phyloP scores from a whole-genome alignment of 768 basidiomycete genomes.

The Mycena sanguinolenta region DNA sequence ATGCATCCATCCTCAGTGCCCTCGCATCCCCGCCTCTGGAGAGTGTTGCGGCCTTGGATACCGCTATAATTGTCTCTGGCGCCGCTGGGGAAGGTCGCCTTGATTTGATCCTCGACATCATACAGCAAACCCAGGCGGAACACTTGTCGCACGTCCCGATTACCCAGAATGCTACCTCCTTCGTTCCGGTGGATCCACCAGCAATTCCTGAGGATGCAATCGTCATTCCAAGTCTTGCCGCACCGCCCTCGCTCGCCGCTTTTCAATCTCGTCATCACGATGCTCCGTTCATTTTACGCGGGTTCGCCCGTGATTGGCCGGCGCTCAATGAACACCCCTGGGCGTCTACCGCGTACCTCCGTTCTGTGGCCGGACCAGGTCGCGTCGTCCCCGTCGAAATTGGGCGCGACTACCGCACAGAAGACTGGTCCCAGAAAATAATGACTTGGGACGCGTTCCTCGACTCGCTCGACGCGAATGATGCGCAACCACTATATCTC shows the following conservation, averaged over 20 bases:
- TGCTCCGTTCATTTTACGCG: slow-evolving; percentile 81
- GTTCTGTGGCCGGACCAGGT: slow-evolving; percentile 78
- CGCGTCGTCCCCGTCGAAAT: slow-evolving; percentile 93
- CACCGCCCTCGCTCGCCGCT: slow-evolving; percentile 68
- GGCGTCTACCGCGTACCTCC: slow-evolving; percentile 78
- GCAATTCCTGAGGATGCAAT: slow-evolving; percentile 33
- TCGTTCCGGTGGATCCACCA: slow-evolving; percentile 39
- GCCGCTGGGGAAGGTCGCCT: slow-evolving; percentile 72
- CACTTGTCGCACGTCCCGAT: slow-evolving; percentile 29
- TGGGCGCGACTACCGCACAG: slow-evolving; percentile 84
- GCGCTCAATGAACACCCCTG: slow-evolving; percentile 80
- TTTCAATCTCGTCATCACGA: slow-evolving; percentile 62
- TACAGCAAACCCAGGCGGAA: slow-evolving; percentile 68
- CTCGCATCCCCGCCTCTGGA: slow-evolving; percentile 53
- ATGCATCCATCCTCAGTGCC: slow-evolving; percentile 73
- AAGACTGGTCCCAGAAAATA: slow-evolving; percentile 86
- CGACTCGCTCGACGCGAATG: slow-evolving; percentile 52
- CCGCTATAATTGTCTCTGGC: slow-evolving; percentile 87
- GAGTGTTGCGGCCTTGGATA: slow-evolving; percentile 77
- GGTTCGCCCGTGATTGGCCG: slow-evolving; percentile 80
- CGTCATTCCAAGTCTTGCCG: slow-evolving; percentile 54
- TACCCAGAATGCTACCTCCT: slow-evolving; percentile 16
- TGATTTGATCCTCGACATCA: slow-evolving; percentile 73
- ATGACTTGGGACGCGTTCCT: slow-evolving; percentile 87
- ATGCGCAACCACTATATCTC: slow-evolving; percentile 73